Conservation (phyloP, 169 alveolate genomes). For the Plasmodium fragile region DNA sequence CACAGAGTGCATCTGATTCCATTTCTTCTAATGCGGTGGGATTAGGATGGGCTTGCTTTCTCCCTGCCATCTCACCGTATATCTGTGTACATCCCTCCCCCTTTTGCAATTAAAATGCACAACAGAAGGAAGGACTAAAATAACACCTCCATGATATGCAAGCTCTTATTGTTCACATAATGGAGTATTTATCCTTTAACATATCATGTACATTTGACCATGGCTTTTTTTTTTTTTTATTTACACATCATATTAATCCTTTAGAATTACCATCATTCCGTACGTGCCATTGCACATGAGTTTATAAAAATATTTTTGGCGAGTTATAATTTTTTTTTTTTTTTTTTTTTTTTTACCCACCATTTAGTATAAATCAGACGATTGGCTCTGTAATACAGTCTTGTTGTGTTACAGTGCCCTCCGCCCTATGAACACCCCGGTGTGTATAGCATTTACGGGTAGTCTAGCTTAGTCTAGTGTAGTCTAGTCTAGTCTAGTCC, state of each 20-base stretch:
- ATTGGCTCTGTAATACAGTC: not conserved
- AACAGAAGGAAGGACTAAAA: not conserved
- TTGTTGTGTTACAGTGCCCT: not conserved
- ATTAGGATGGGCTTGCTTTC: not conserved
- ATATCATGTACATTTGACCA: not conserved
- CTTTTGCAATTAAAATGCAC: not conserved
- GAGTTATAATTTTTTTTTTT: not conserved
- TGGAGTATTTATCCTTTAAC: not conserved
- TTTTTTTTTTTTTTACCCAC: slow-evolving; percentile 2
- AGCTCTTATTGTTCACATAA: not conserved
- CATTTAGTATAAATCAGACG: not conserved
- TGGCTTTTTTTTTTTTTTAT: slow-evolving; percentile 10
- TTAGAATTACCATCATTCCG: not conserved
- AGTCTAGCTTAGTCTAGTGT: not conserved
- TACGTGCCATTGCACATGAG: not conserved
- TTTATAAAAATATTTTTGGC: not conserved
- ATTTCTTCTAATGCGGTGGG: not conserved
- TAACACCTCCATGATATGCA: not conserved
- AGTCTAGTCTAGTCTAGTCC: not conserved
- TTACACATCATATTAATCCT: not conserved
- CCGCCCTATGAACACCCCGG: not conserved
- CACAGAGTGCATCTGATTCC: not conserved
- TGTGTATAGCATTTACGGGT: not conserved
- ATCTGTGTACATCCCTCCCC: not conserved
- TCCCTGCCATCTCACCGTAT: not conserved